Percentiles rank a stretch among this genome's conserved stretches.
phyloP scores from a whole-genome alignment of 2,329 filamentous ascomycete species.

The Myriosclerotinia duriaeana region DNA sequence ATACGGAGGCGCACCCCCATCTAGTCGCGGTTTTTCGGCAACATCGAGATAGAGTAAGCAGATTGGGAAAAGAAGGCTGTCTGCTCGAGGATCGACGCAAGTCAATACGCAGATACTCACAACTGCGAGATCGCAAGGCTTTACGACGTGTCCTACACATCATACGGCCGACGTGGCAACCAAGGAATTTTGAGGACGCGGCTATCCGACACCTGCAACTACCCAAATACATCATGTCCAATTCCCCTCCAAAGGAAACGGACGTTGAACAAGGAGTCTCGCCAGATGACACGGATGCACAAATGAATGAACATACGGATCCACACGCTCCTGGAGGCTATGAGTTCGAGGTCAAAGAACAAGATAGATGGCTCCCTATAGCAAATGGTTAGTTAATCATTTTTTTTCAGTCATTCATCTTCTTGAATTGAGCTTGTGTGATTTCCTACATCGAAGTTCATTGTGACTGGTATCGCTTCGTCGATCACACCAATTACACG shows the following conservation, averaged over 20 bases:
- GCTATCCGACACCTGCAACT: constrained; percentile 44
- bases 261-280: constrained; percentile 91
- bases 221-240: constrained; percentile 87
- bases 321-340: constrained; percentile 56
- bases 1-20: constrained; percentile 30
- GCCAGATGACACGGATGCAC: constrained; percentile 84
- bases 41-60: constrained; percentile 33
- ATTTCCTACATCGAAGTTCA: constrained; percentile 36
- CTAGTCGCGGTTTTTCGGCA: constrained; percentile 33
- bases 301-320: constrained; percentile 69
- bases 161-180: constrained; percentile 38
- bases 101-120: constrained; percentile 31
- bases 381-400: constrained; percentile 87
- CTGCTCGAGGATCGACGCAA: constrained; percentile 34
- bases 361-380: constrained; percentile 99
- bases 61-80: constrained; percentile 32
- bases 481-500: constrained; percentile 47
- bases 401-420: constrained; percentile 32
- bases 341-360: constrained; percentile 99
- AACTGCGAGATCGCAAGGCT: constrained; percentile 31
- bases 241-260: constrained; percentile 84
- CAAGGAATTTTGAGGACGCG: constrained; percentile 38
- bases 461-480: constrained; percentile 52
- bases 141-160: constrained; percentile 33
- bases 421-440: constrained; percentile 58